phyloP scores from a whole-genome alignment of 2,329 filamentous ascomycete species.

The Allantophomopsis lycopodina region DNA sequence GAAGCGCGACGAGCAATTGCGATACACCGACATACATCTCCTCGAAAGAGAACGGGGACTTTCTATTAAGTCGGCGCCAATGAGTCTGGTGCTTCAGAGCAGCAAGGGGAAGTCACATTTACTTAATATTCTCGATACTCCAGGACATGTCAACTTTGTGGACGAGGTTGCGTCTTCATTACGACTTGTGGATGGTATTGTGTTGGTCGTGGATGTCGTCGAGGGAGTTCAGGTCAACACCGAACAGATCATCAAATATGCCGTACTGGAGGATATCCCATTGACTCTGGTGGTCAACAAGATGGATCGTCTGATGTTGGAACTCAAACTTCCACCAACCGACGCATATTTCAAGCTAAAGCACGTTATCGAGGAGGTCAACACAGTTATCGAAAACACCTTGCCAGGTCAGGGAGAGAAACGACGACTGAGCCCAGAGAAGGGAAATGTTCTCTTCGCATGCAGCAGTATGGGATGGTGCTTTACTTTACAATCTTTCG shows the following conservation, averaged over 20 bases:
- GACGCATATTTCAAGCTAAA: conserved; percentile 99
- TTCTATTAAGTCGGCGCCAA: conserved; percentile 85
- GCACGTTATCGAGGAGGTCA: conserved; percentile 97
- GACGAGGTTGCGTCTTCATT: conserved; percentile 88
- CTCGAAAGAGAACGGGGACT: conserved; percentile 81
- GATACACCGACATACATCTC: conserved; percentile 88
- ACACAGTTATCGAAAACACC: conserved; percentile 83
- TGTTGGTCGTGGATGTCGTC: conserved; percentile 87
- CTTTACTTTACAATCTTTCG: conserved; percentile 87
- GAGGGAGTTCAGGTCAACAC: conserved; percentile 99
- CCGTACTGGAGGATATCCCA: conserved; percentile 78
- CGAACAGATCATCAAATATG: conserved; percentile 94
- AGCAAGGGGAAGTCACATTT: conserved; percentile 91
- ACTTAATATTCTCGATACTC: conserved; percentile 89
- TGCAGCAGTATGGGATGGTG: conserved; percentile 93
- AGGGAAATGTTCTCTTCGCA: conserved; percentile 95
- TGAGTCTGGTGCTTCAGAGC: conserved; percentile 81
- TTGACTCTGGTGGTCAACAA: conserved; percentile 92
- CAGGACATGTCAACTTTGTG: conserved; percentile 95
- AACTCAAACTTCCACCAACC: conserved; percentile 83
- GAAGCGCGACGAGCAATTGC: conserved; percentile 74
- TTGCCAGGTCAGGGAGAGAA: conserved; percentile 69
- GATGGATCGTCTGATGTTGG: conserved; percentile 87
- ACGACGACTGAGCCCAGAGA: conserved; percentile 80
- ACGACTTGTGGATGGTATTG: conserved; percentile 80